phyloP scores from a whole-genome alignment of 495 filamentous ascomycete genomes.

The Gamarada debralockiae region DNA sequence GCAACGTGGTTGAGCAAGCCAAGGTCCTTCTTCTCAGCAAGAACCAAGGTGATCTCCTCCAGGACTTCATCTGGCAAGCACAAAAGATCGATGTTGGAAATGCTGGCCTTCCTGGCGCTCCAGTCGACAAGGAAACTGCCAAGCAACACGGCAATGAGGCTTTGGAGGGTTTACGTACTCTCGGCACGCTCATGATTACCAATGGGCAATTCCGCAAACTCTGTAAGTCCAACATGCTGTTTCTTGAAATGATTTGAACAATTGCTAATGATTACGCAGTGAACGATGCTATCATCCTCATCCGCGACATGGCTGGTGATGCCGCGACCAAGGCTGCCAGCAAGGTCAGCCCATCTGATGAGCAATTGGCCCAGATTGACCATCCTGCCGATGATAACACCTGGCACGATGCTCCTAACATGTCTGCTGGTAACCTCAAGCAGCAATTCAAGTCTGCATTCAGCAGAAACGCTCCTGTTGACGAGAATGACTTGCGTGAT shows the following conservation, averaged over 20 bases:
- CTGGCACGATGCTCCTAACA: slow-evolving; percentile 87
- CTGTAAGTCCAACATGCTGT: slow-evolving; percentile 47
- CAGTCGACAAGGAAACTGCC: slow-evolving; percentile 69
- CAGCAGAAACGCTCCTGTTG: slow-evolving; percentile 54
- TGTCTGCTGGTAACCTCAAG: slow-evolving; percentile 68
- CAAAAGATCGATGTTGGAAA: slow-evolving; percentile 64
- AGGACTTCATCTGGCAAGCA: slow-evolving; percentile 96
- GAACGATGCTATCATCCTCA: slow-evolving; percentile 75
- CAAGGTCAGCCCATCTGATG: slow-evolving; percentile 72
- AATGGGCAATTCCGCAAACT: slow-evolving; percentile 97
- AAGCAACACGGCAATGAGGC: slow-evolving; percentile 78
- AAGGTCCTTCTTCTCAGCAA: slow-evolving; percentile 88
- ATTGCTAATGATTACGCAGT: slow-evolving; percentile 52
- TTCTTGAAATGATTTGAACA: neutral
- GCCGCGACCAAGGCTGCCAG: slow-evolving; percentile 79
- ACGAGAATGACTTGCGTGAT: slow-evolving; percentile 45
- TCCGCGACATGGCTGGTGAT: slow-evolving; percentile 89
- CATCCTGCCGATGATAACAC: slow-evolving; percentile 79
- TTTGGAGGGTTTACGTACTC: slow-evolving; percentile 78
- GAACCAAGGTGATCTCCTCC: slow-evolving; percentile 89
- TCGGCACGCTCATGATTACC: slow-evolving; percentile 86
- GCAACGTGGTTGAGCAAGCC: slow-evolving; percentile 80
- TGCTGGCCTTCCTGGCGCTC: slow-evolving; percentile 54
- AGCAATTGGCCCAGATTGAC: slow-evolving; percentile 75
- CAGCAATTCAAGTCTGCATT: slow-evolving; percentile 57